These are phyloP conservation scores for Ambrosiella cleistominuta DNA, from an alignment of 2,329 filamentous ascomycete species.

Conservation along the genomic window DNA sequence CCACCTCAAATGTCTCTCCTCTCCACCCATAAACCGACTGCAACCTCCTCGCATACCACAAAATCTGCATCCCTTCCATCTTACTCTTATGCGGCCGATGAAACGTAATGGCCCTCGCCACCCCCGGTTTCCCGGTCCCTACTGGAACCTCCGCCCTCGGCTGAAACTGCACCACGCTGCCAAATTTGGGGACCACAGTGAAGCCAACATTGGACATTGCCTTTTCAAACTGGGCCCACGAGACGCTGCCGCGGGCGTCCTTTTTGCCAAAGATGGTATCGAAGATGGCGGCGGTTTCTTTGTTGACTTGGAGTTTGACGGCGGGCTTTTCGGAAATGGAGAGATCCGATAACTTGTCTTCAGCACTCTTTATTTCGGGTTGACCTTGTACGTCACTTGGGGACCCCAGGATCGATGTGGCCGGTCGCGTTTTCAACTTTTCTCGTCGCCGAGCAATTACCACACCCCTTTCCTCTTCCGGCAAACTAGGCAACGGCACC, in stretches of 20 bases:
- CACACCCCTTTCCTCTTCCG: conserved; percentile 15
- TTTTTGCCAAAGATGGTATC: conserved; percentile 20
- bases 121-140: conserved; percentile 14
- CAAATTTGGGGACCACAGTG: conserved; percentile 23
- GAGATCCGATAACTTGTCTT: neutral
- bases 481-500: conserved; percentile 13
- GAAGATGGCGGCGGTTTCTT: conserved; percentile 23
- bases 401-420: conserved; percentile 17
- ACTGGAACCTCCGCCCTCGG: conserved; percentile 13
- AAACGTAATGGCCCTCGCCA: conserved; percentile 19
- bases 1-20: conserved; percentile 18
- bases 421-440: conserved; percentile 29
- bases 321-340: neutral
- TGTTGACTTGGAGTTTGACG: conserved; percentile 22
- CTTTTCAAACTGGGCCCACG: conserved; percentile 23
- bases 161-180: conserved; percentile 25
- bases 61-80: conserved; percentile 20
- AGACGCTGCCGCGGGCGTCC: conserved; percentile 18
- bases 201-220: conserved; percentile 27
- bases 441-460: conserved; percentile 21
- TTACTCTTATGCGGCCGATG: conserved; percentile 23
- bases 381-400: neutral
- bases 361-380: too few species aligned
- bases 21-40: conserved; percentile 22
- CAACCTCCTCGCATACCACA: conserved; percentile 19